Evolutionary conservation across 2,329 filamentous ascomycete species (phyloP), one percentile per base, ranked within the genome.

Genomic region (Fusarium chlamydosporum): DNA sequence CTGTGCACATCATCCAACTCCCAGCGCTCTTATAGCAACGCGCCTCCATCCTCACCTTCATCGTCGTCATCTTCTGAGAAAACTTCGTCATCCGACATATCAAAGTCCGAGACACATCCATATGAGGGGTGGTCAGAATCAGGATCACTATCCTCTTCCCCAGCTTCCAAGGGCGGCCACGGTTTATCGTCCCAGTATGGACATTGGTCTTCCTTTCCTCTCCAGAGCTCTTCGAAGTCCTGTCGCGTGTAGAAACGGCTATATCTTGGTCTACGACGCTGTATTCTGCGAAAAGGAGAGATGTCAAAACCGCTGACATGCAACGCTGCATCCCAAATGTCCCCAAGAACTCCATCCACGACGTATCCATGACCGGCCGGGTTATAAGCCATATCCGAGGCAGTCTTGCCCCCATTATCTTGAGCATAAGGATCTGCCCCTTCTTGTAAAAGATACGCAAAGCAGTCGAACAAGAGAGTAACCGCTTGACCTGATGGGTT

Each of bases 321-420:
- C 7, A 69, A 13, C 2, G 52, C 50, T 4, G 60, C 46, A 20
- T 65, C 64, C 64, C 67, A 68, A 5, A 62, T 12, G 11, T 65
- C 67, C 0, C 61, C 56, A 15, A 6, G 23, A 16, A 46, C 23
- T n/a, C 10, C 7, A 0, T 18, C 4, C 18, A 51, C n/a, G n/a
- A n/a, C n/a, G n/a, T n/a, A n/a, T n/a, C n/a, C n/a, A n/a, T n/a
- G n/a, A n/a, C n/a, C n/a, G n/a, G n/a, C n/a, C n/a, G n/a, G n/a
- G n/a, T 29, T 16, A 9, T 34, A 31, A 31, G 23, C 23, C 23
- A 23, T 6, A 26, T 31, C 42, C 27, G 12, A 46, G 16, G 10
- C 42, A 46, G 12, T 46, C n/a, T n/a, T n/a, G n/a, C n/a, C n/a
- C n/a, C n/a, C n/a, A n/a, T n/a, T n/a, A 5, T 46, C 27, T 20